Evolutionary conservation across 179 eudicot genomes (phyloP), one percentile per base, ranked within the genome.

Genomic region (Pouteria campechiana): DNA sequence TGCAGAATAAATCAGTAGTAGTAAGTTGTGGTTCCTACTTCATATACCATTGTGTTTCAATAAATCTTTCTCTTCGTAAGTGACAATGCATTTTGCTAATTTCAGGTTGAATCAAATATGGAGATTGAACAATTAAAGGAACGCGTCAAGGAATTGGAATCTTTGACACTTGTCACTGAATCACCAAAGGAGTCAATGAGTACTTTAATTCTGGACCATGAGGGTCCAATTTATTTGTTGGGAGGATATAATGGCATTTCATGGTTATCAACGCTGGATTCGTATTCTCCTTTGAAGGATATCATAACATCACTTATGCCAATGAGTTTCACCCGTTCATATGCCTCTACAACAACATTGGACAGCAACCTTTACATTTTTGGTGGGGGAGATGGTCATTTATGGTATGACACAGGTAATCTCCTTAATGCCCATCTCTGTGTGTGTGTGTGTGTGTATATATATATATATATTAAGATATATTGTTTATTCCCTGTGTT

Each of bases 191-290:
- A 64, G 19, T 44, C 66, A 11, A 34, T 32, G 57, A 50, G 54
- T 46, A 68, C 74, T 39, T 58, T 40, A 57, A 49, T 45, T 22
- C 52, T 52, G 43, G 64, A 71, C 25, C 42, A 60, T 27, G 55
- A 69, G 29, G 76, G 50, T 49, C 49, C 41, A 9, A 79, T 86
- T 36, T 64, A 58, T 55, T 24, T 86, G 18, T 41, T 69, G 32
- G 93, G 96, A 49, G 96, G 96, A 32, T 74, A 54, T 63, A 83
- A 86, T 72, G 96, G 96, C 37, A 23, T 30, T 22, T 61, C 66
- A 13, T 83, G 78, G 76, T 55, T 70, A 52, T 67, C 85, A 30
- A 45, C 86, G 19, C 52, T 86, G 50, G 74, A 76, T 27, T 57
- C 65, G 39, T 86, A 76, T 50, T 76, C 69, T 39, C 86, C 89